A percentile compares a stretch with the other conserved stretches of the same genome.
phyloP scores from a whole-genome alignment of 2,329 filamentous ascomycete species.

The Epichloe typhina region DNA sequence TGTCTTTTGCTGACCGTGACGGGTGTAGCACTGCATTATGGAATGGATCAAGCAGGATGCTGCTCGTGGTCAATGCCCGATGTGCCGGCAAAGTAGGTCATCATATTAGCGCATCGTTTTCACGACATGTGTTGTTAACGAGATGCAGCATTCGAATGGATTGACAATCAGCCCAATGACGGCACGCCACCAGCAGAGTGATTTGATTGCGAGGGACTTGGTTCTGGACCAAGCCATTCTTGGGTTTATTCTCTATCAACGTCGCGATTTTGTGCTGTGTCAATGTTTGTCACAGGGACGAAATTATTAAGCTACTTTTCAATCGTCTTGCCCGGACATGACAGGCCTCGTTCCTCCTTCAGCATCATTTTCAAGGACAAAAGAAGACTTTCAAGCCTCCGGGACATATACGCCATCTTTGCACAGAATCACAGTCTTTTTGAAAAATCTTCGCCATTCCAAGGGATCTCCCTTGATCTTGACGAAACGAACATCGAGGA shows the following conservation, averaged over 20 bases:
- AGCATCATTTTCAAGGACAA: neutral
- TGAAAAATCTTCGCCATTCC: conserved; percentile 95
- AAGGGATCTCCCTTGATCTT: conserved; percentile 93
- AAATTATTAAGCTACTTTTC: neutral
- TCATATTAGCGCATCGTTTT: neutral
- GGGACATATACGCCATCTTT: conserved; percentile 64
- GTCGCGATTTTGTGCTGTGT: neutral
- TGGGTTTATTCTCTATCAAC: neutral
- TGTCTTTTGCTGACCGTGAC: neutral
- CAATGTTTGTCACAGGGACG: neutral
- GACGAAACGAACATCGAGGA: conserved; percentile 79
- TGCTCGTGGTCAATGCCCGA: conserved; percentile 86
- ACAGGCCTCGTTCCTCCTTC: neutral
- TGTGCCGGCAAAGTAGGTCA: conserved; percentile 79
- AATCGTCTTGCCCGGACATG: neutral
- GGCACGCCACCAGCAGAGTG: conserved; percentile 15
- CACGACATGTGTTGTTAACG: neutral
- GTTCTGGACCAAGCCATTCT: neutral
- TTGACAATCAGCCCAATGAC: conserved; percentile 20
- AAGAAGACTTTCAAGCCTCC: conserved; percentile 20
- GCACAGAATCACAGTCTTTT: conserved; percentile 80
- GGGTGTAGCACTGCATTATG: conserved; percentile 71
- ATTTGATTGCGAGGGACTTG: neutral
- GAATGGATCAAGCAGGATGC: conserved; percentile 95
- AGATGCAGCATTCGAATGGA: conserved; percentile 27